Evolutionary conservation across 2,329 filamentous ascomycete genomes (phyloP).

Genomic region (Podosphaera aphanis): DNA sequence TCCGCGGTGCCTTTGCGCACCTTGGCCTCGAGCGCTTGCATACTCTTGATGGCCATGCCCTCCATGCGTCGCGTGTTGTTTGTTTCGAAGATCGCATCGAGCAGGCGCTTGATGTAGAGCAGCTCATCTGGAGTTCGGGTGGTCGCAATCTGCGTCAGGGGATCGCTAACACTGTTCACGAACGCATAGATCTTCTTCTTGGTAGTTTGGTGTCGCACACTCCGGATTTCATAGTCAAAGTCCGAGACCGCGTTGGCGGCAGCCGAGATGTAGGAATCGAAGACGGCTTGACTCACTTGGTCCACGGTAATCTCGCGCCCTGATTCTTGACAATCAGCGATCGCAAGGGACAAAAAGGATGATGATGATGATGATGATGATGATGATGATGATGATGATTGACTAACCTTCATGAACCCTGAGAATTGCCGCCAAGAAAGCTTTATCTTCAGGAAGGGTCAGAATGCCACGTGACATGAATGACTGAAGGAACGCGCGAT

Average conservation of each 20-base stretch:
- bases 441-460: conserved; percentile 49
- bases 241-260: conserved; percentile 50
- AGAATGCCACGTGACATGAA: conserved; percentile 59
- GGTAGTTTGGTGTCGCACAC: conserved; percentile 41
- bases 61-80: conserved; percentile 64
- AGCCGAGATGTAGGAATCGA: conserved; percentile 43
- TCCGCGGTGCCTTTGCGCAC: conserved; percentile 30
- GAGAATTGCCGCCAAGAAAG: conserved; percentile 54
- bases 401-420: conserved; percentile 20
- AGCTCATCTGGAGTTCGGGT: conserved; percentile 63
- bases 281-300: conserved; percentile 43
- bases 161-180: conserved; percentile 70
- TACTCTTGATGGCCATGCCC: conserved; percentile 57
- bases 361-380: too few species aligned
- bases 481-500: conserved; percentile 78
- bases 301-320: conserved; percentile 26
- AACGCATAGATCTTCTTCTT: conserved; percentile 54
- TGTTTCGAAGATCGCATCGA: conserved; percentile 80
- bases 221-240: conserved; percentile 76
- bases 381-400: too few species aligned
- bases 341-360: too few species aligned
- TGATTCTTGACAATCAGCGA: conserved; percentile 11
- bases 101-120: conserved; percentile 62
- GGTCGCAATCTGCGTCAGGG: conserved; percentile 69
- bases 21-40: conserved; percentile 53